phyloP scores from a whole-genome alignment of 2,329 filamentous ascomycete species.

The Colletotrichum sidae region DNA sequence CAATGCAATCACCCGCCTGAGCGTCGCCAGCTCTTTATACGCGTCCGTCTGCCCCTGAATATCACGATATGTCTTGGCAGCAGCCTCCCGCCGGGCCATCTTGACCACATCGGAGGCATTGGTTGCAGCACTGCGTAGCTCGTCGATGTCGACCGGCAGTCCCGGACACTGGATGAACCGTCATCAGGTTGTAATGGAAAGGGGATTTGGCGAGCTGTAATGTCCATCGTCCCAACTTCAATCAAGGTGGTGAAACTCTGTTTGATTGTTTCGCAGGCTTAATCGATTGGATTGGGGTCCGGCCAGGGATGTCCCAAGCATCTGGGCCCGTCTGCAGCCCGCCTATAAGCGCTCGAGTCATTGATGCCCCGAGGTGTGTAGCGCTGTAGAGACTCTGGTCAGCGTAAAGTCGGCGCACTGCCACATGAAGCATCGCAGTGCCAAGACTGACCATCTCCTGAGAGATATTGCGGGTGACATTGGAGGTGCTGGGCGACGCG shows the following conservation, averaged over 20 bases:
- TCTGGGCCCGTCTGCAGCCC: neutral
- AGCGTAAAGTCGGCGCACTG: constrained; percentile 10
- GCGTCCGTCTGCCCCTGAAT: neutral
- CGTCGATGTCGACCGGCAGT: constrained; percentile 4
- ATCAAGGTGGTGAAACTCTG: constrained; percentile 26
- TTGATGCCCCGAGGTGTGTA: neutral
- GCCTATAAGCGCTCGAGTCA: constrained; percentile 10
- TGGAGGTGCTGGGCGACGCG: neutral
- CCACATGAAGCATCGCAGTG: constrained; percentile 9
- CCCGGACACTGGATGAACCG: constrained; percentile 23
- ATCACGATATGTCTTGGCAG: constrained; percentile 17
- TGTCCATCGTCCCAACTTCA: constrained; percentile 3
- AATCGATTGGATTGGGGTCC: constrained; percentile 2
- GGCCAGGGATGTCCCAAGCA: constrained; percentile 19
- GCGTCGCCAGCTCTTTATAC: constrained; percentile 5
- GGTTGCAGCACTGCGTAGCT: neutral
- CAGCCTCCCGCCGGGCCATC: neutral
- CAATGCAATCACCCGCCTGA: neutral
- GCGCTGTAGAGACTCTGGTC: neutral
- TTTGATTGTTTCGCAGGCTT: constrained; percentile 23
- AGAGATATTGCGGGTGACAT: constrained; percentile 22
- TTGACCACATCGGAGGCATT: constrained; percentile 6
- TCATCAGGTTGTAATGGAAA: neutral
- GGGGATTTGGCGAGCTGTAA: neutral
- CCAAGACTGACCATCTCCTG: constrained; percentile 21